Evolutionary conservation across 331 rosid genomes (phyloP).

Genomic region (Pyracantha coccinea): DNA sequence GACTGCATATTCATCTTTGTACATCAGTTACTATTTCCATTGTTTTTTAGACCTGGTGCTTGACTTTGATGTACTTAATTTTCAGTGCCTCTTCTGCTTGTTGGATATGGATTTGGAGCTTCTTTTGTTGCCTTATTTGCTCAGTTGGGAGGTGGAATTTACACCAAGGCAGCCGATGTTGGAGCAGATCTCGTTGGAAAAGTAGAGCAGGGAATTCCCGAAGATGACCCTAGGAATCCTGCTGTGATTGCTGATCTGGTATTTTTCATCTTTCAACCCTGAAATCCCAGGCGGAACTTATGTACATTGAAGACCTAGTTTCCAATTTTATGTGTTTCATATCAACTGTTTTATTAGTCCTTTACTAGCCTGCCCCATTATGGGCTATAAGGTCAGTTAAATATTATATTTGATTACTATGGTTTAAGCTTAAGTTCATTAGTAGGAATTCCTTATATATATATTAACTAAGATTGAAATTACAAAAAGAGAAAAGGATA

Average conservation of each 20-base stretch:
- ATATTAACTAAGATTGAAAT: not conserved
- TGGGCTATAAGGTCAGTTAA: not conserved
- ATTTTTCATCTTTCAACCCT: constrained; percentile 17
- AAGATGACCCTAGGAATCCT: constrained; percentile 99
- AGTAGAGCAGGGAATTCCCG: constrained; percentile 99
- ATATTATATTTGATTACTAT: not conserved
- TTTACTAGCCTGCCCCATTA: not conserved
- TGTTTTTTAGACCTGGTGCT: constrained; percentile 6
- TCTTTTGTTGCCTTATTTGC: constrained; percentile 98
- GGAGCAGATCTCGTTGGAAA: constrained; percentile 99
- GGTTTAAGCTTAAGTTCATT: not conserved
- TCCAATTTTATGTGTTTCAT: not conserved
- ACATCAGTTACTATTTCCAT: not conserved
- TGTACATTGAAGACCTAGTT: not conserved
- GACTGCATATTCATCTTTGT: not conserved
- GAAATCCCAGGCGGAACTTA: not conserved
- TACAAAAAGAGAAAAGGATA: not conserved
- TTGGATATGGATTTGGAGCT: constrained; percentile 99
- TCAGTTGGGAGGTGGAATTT: constrained; percentile 99
- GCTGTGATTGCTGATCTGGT: constrained; percentile 99
- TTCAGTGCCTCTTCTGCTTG: constrained; percentile 99
- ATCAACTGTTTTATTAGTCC: not conserved
- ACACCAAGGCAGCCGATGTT: constrained; percentile 97
- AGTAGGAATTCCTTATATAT: not conserved
- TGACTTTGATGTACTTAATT: constrained; percentile 20